Evolutionary conservation across 352 stramenopile genomes (phyloP).

Genomic region (Aphanomyces astaci): DNA sequence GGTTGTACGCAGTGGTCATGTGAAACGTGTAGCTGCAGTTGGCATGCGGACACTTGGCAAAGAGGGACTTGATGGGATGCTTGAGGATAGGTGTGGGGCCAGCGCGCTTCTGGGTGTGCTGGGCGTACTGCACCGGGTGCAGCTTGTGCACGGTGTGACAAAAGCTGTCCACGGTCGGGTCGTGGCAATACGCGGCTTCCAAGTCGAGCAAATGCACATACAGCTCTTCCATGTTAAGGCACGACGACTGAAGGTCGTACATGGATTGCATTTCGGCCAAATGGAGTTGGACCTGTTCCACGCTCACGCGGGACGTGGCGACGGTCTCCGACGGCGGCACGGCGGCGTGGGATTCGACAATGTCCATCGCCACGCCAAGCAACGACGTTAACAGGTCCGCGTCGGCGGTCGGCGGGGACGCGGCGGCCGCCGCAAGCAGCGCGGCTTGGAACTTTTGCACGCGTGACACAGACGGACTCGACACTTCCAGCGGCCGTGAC

Average conservation of each 20-base stretch:
- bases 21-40: background rate
- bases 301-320: background rate
- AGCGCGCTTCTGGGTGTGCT: background rate
- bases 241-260: background rate
- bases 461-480: background rate
- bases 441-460: background rate
- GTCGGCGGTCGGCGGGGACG: background rate
- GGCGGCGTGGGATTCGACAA: background rate
- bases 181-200: background rate
- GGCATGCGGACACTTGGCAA: background rate
- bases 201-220: constrained; percentile 7
- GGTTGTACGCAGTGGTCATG: background rate
- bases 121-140: constrained; percentile 6
- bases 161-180: background rate
- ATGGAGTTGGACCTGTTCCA: background rate
- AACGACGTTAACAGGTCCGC: background rate
- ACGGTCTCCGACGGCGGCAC: background rate
- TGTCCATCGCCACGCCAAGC: background rate
- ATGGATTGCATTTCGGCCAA: constrained; percentile 14
- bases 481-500: background rate
- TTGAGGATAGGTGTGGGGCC: background rate
- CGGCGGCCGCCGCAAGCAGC: background rate
- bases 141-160: constrained; percentile 13
- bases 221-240: background rate
- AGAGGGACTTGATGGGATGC: background rate